Evolutionary conservation across 202 grass and related monocot genomes (phyloP), one percentile per base, ranked within the genome.

Genomic region (Digitaria exilis): DNA sequence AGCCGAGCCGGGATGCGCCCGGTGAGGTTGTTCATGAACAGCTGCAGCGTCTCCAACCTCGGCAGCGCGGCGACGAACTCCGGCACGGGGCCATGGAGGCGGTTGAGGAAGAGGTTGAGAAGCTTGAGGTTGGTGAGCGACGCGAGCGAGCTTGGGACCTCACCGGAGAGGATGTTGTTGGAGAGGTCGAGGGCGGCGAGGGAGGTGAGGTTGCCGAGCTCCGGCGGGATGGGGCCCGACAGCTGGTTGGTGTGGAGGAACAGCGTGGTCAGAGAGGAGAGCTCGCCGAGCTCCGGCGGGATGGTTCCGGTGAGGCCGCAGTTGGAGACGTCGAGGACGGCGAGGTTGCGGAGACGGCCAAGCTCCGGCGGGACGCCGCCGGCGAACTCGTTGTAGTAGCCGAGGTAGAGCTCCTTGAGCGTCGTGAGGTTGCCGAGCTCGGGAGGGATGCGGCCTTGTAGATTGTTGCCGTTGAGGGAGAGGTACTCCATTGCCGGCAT

Each of bases 21-120:
- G 0, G 93, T 99, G 69, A 99, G 84, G 89, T 99, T 99, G 89
- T 99, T 99, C 97, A 92, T 96, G 91, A 96, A 99, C 11, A 99
- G 91, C 77, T 99, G 93, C 70, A 99, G 71, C 57, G 76, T 94
- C 73, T 94, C 91, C 51, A 99, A 73, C 7, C 74, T 76, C 25
- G 89, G 89, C 65, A 99, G 80, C 59, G 79, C 63, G 0, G 91
- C 89, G 4, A 94, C 4, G 85, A 94, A 99, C 21, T 89, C 89
- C 0, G 88, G 97, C 1, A 99, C 80, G 0, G 93, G 85, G 14
- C 96, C 96, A n/a, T 87, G 91, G 54, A 99, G 71, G 34, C 85
- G 87, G 88, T 99, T 99, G 48, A 99, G 91, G 74, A 99, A 99
- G 8, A 99, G 89, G 84, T 99, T 96, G 29, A 99, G 86, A 14